Base-by-base conservation (phyloP, 257 asterid species). In the Solanum phureja region DNA sequence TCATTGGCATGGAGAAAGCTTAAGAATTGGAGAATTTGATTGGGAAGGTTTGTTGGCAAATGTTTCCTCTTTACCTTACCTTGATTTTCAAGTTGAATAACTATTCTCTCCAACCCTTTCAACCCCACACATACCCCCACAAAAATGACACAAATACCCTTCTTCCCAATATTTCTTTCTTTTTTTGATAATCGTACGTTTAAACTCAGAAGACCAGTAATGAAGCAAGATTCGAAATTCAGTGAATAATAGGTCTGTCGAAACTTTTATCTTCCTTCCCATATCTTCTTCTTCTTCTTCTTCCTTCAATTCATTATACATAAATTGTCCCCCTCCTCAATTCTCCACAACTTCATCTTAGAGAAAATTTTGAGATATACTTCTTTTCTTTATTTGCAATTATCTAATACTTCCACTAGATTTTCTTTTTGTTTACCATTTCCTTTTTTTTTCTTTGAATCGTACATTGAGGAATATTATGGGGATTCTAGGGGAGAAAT, bases 31-130 rank as follows among this genome's bases (percentile, higher is more conserved):
- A 58, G 98, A 96, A 93, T 90, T 94, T 88, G 98, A 94, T 91
- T 96, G 98, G 99, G 98, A 96, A 89, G 98, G 97, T 94, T 96
- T 95, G 95, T 93, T 96, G 98, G 99, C 96, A 52, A 95, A 96
- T 88, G 96, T 94, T 86, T 91, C 98, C 89, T 94, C 98, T 73
- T 91, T 93, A 93, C 94, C 98, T 91, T 94, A 90, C 93, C 95
- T 96, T 90, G 98, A 95, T 93, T 96, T 94, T 91, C 97, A 93
- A 60, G 76, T 92, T 86, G 87, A 93, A 91, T 94, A 86, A 90
- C 88, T 73, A 87, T 44, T 86, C 72, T 60, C 88, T 82, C 87
- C 49, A 27, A 64, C 82, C 38, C 56, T 21, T 31, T 16, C 87
- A 24, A 52, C 77, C 60, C 77, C 81, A 85, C 13, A 68, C 0